phyloP scores from a whole-genome alignment of 495 filamentous ascomycete species.

The Staphylotrichum tortipilum region DNA sequence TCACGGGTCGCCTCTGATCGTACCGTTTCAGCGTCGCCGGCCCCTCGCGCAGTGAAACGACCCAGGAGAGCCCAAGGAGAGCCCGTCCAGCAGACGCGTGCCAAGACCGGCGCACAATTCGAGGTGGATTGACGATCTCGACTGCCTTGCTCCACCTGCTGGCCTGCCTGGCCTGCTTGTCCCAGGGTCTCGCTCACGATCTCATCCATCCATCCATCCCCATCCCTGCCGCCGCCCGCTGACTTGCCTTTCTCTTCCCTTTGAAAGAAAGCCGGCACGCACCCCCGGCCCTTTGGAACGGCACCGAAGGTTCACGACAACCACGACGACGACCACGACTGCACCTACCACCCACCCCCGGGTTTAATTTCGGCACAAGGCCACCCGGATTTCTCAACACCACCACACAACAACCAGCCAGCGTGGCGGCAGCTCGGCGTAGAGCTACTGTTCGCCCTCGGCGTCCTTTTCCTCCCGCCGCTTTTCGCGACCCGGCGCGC shows the following conservation, averaged over 20 bases:
- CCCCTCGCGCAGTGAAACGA: conserved; percentile 25
- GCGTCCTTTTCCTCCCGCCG: too few species aligned
- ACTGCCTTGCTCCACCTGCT: conserved; percentile 8
- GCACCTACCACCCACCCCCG: too few species aligned
- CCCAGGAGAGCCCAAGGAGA: too few species aligned
- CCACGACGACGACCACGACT: too few species aligned
- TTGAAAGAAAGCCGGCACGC: conserved; percentile 7
- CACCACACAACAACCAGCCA: too few species aligned
- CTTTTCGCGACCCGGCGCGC: conserved; percentile 2
- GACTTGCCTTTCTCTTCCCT: conserved; percentile 11
- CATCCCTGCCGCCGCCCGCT: background rate
- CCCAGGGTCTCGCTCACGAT: too few species aligned
- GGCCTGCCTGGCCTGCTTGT: too few species aligned
- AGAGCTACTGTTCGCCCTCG: background rate
- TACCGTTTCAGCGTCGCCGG: conserved; percentile 19
- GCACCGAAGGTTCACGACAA: too few species aligned
- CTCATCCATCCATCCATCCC: too few species aligned
- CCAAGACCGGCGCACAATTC: conserved; percentile 18
- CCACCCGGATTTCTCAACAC: too few species aligned
- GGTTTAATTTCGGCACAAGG: too few species aligned
- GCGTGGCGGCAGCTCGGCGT: conserved; percentile 1
- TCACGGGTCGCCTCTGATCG: conserved; percentile 15
- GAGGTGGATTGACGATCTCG: conserved; percentile 14
- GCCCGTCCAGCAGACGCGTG: conserved; percentile 16
- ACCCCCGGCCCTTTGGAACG: conserved; percentile 10